Evolutionary conservation across 495 filamentous ascomycete genomes (phyloP), one percentile per base, ranked within the genome.

Genomic region (Sporormia fimetaria): DNA sequence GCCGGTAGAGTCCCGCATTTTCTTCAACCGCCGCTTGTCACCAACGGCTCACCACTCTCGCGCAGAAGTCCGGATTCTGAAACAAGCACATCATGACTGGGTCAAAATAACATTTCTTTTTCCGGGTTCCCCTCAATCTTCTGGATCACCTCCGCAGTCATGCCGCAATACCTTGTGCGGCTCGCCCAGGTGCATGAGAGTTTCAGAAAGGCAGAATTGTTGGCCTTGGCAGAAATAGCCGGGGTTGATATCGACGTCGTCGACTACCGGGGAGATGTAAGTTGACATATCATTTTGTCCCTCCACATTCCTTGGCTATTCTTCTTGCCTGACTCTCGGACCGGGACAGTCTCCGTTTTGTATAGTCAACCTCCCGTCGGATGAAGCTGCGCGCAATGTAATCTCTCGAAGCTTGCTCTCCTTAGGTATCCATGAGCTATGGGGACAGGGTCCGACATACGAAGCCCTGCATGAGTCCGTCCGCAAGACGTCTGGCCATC

Each of bases 141-240:
- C n/a, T n/a, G n/a, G n/a, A n/a, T n/a, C n/a, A n/a, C n/a, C n/a
- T n/a, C n/a, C n/a, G n/a, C n/a, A n/a, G n/a, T n/a, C 12, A 55
- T 55, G 51, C 51, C 47, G 74, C 75, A 90, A 41, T 96, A 81
- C 52, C 73, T 99, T 31, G 78, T 99, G 42, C 81, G 88, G 46
- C 85, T 96, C 56, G 84, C 78, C 8, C 92, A 96, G 59, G 67
- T 71, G 36, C 87, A 95, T 57, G 85, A 95, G 67, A 80, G 73
- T 10, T 99, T 99, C 57, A 81, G 87, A 37, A 71, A 71, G 42
- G 71, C 87, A 6, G 90, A 99, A 60, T 68, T 95, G n/a, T 63
- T 87, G 54, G 76, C 90, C 15, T 62, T 96, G 14, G 88, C 90
- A 5, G 58, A 73, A 5, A 57, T 92, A 10, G 67, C 74, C 21